Base-by-base conservation (phyloP, 306 rosid species). In the Pterocarpus macrocarpus region DNA sequence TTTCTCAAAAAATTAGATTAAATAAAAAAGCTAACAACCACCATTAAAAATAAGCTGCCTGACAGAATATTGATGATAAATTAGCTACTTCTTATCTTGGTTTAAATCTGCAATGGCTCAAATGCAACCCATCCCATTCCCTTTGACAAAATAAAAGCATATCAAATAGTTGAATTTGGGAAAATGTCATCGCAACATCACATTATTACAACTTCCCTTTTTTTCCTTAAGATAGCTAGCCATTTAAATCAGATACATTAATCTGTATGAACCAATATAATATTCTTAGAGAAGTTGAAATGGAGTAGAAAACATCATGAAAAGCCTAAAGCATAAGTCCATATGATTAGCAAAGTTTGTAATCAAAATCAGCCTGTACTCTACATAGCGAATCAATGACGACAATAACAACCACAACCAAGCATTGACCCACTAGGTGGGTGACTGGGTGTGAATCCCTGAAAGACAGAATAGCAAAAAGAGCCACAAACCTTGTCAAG, bases 401-500 rank as follows among this genome's bases (percentile, higher is more conserved):
- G 7, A 43, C 8, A 39, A 43, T 43, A 6, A 43, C 47, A 43
- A 43, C 47, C 47, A 43, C 47, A 43, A 43, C 9, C 47, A 43
- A 43, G 47, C 47, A 43, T 43, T 43, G 47, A 43, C 47, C 47
- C 47, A 43, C 6, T 43, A 43, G 47, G 11, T 43, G 47, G 47
- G 47, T 43, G 47, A 10, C 2, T 43, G 47, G 47, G 47, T 43
- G 47, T 43, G 47, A 43, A 4, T 43, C 47, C 47, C 22, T 69
- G 64, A 76, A 76, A 73, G 39, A 73, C 47, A 81, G 14, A 79
- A 36, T 41, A 49, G 30, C 39, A 11, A n/a, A 50, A 50, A 50
- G 7, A 9, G 38, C 22, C 66, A 64, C 70, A 52, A 82, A 92
- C 97, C 89, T 95, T 95, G 62, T 95, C 98, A 69, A 95, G 90